Percentiles rank a stretch among this genome's conserved stretches.
Conservation (phyloP, 2,329 filamentous ascomycete genomes). For the Waltergamsia citrina region DNA sequence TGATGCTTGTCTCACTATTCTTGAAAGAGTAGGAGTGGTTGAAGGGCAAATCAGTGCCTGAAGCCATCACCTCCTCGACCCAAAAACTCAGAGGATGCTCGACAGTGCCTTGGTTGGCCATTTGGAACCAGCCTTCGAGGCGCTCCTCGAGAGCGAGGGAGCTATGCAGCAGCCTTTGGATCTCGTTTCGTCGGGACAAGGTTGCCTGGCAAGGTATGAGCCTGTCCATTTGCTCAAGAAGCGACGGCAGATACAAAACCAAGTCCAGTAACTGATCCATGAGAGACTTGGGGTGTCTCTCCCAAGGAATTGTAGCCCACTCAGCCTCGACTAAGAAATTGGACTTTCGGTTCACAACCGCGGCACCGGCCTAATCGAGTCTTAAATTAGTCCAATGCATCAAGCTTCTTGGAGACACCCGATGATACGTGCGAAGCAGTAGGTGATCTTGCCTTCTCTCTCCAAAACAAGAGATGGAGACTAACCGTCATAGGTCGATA, state of each 20-base stretch:
- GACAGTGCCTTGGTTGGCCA: slow-evolving; percentile 11
- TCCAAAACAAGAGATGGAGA: slow-evolving; percentile 5
- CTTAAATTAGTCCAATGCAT: too few relatives aligned
- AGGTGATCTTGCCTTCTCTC: too few relatives aligned
- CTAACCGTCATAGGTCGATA: slow-evolving; percentile 44
- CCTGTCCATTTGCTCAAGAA: slow-evolving; percentile 35
- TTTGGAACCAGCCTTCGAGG: slow-evolving; percentile 36
- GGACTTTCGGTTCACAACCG: slow-evolving; percentile 37
- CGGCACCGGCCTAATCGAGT: slow-evolving; percentile 33
- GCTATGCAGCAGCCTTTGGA: slow-evolving; percentile 36
- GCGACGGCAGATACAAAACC: slow-evolving; percentile 32
- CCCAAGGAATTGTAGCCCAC: slow-evolving; percentile 43
- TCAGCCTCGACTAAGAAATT: slow-evolving; percentile 42
- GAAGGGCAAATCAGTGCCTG: slow-evolving; percentile 29
- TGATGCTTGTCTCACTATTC: slow-evolving; percentile 31
- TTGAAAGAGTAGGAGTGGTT: slow-evolving; percentile 33
- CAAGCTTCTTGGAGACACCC: too few relatives aligned
- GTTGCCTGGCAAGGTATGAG: slow-evolving; percentile 28
- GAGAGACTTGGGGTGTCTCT: slow-evolving; percentile 36
- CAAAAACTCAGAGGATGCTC: slow-evolving; percentile 26
- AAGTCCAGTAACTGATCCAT: slow-evolving; percentile 45
- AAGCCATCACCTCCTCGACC: slow-evolving; percentile 15
- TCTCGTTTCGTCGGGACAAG: slow-evolving; percentile 29
- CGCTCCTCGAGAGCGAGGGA: slow-evolving; percentile 37
- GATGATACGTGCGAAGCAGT: too few relatives aligned